Conservation (phyloP, 2,329 filamentous ascomycete species). For the Arthrinium phaeospermum region DNA sequence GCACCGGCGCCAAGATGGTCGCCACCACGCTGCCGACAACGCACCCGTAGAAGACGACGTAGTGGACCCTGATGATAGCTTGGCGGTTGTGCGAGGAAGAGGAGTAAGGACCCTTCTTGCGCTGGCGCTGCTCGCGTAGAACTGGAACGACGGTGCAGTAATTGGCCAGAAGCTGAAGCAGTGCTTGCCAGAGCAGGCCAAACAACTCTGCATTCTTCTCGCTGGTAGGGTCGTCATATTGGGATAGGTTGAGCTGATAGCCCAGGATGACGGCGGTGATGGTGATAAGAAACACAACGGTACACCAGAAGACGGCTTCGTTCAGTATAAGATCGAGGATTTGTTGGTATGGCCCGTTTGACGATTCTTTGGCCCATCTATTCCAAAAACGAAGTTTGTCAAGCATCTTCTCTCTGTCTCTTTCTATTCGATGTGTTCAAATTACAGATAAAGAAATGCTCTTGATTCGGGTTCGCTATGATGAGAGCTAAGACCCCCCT, state of each 20-base stretch:
- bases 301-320: background rate
- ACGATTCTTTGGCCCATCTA: background rate
- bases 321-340: background rate
- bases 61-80: background rate
- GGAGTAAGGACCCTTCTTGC: background rate
- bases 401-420: background rate
- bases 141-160: background rate
- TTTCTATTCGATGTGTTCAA: background rate
- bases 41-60: background rate
- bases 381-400: background rate
- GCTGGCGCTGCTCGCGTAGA: background rate
- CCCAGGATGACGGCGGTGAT: background rate
- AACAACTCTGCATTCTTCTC: background rate
- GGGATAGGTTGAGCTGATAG: background rate
- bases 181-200: background rate
- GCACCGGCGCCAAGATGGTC: background rate
- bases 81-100: background rate
- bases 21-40: background rate
- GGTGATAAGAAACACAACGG: background rate
- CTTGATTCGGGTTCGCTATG: too few species aligned
- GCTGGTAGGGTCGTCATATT: too few species aligned
- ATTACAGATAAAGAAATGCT: too few species aligned
- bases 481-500: too few species aligned
- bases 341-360: background rate
- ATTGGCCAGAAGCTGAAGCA: background rate